Conservation (phyloP, 192 early-diverging fungal genomes). For the Coemansia reversa region DNA sequence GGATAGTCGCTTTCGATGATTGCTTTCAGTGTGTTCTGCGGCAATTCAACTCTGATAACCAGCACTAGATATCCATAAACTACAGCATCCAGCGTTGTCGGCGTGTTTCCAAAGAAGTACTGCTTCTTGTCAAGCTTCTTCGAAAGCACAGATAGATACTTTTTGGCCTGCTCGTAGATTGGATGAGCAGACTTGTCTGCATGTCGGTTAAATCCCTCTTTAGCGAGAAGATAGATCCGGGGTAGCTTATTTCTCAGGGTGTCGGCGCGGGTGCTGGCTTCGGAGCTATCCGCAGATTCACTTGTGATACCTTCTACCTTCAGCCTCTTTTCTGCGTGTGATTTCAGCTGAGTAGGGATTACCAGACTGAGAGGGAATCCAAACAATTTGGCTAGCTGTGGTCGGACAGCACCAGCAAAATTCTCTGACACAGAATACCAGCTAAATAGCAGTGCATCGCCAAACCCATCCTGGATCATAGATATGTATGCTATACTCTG, state of each 20-base stretch:
- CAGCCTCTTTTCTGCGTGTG: constrained; percentile 67
- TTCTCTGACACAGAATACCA: constrained; percentile 85
- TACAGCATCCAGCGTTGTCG: constrained; percentile 76
- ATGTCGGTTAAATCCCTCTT: constrained; percentile 53
- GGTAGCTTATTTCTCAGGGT: constrained; percentile 24
- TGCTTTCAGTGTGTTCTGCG: constrained; percentile 45
- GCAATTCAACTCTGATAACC: constrained; percentile 71
- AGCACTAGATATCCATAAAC: constrained; percentile 83
- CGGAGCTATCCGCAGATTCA: not conserved
- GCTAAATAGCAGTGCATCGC: constrained; percentile 76
- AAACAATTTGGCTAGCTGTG: constrained; percentile 68
- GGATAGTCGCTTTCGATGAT: constrained; percentile 21
- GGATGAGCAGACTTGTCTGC: constrained; percentile 49
- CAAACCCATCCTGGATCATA: constrained; percentile 76
- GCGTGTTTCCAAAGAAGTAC: constrained; percentile 81
- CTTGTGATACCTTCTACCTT: constrained; percentile 22
- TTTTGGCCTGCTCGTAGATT: constrained; percentile 69
- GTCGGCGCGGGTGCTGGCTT: not conserved
- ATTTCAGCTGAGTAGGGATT: constrained; percentile 71
- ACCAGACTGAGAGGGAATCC: constrained; percentile 67
- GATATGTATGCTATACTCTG: constrained; percentile 56
- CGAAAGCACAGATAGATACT: constrained; percentile 66
- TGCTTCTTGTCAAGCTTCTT: constrained; percentile 71
- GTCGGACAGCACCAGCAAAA: constrained; percentile 71
- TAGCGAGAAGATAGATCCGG: constrained; percentile 33